phyloP scores from a whole-genome alignment of 176 grass and related monocot genomes.

The Areca catechu region DNA sequence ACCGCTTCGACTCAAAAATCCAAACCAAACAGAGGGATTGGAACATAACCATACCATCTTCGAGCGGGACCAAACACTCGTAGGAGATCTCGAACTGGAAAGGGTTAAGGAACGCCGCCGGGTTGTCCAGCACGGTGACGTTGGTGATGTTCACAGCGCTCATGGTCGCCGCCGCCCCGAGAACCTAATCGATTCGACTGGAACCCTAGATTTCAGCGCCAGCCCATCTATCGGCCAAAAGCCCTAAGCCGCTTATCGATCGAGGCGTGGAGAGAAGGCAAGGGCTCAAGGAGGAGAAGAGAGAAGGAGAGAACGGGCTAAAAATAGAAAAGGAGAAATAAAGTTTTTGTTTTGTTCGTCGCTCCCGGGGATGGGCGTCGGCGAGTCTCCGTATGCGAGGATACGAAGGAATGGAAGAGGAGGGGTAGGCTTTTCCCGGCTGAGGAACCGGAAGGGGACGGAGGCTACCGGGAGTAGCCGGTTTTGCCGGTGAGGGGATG shows the following conservation, averaged over 20 bases:
- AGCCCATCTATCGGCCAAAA: no score
- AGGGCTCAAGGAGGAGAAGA: no score
- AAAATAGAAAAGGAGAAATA: not conserved
- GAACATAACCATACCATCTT: constrained; percentile 48
- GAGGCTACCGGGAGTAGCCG: constrained; percentile 1
- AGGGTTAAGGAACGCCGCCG: constrained; percentile 85
- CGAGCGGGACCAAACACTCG: constrained; percentile 94
- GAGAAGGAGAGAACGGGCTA: not conserved
- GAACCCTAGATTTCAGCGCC: no score
- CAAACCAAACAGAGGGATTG: no score
- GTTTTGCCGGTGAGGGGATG: not conserved
- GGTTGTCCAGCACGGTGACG: constrained; percentile 97
- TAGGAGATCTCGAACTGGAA: constrained; percentile 99
- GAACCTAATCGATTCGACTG: no score
- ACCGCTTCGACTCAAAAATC: not conserved
- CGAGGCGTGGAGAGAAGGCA: no score
- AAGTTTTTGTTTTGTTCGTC: not conserved
- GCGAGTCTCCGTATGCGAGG: no score
- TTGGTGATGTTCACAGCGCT: constrained; percentile 99
- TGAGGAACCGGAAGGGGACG: not conserved
- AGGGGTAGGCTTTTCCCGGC: not conserved
- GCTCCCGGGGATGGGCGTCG: no score
- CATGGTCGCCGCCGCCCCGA: constrained; percentile 26
- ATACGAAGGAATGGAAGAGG: not conserved
- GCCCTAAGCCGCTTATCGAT: no score